phyloP scores from a whole-genome alignment of 768 basidiomycete genomes.

The Chalciporus piperatus region DNA sequence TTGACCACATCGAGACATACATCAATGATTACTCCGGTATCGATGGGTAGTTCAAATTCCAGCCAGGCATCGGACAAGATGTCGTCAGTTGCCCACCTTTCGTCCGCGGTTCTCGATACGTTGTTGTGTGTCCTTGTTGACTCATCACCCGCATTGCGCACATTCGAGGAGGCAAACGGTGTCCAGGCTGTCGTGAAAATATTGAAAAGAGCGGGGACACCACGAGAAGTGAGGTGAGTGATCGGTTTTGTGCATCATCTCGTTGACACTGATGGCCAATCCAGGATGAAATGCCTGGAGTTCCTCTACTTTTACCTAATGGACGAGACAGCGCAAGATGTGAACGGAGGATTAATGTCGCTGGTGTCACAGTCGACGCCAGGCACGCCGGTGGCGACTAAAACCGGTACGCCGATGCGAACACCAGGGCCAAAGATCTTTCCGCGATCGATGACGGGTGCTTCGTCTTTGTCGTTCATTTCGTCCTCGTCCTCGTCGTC shows the following conservation, averaged over 20 bases:
- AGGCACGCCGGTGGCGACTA: slow-evolving; percentile 24
- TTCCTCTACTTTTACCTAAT: slow-evolving; percentile 94
- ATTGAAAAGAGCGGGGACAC: slow-evolving; percentile 80
- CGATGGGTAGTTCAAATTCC: background rate
- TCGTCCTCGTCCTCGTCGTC: slow-evolving; percentile 25
- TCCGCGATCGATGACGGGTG: slow-evolving; percentile 16
- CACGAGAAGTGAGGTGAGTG: slow-evolving; percentile 81
- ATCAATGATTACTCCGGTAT: slow-evolving; percentile 27
- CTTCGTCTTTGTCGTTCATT: slow-evolving; percentile 18
- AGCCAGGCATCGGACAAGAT: slow-evolving; percentile 22
- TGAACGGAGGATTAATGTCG: background rate
- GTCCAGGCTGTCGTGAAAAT: slow-evolving; percentile 83
- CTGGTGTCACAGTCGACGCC: slow-evolving; percentile 32
- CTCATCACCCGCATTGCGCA: slow-evolving; percentile 66
- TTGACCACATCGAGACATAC: slow-evolving; percentile 70
- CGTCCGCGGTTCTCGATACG: slow-evolving; percentile 77
- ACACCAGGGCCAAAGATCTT: slow-evolving; percentile 25
- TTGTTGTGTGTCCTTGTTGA: slow-evolving; percentile 89
- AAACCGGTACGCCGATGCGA: slow-evolving; percentile 24
- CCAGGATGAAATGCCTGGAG: slow-evolving; percentile 93
- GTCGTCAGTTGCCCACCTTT: slow-evolving; percentile 42
- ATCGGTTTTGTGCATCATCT: slow-evolving; percentile 46
- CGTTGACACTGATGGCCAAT: slow-evolving; percentile 2
- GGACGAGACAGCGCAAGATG: slow-evolving; percentile 57
- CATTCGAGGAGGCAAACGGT: slow-evolving; percentile 75